Conservation (phyloP, 495 filamentous ascomycete species). For the Symbiotaphrina buchneri region DNA sequence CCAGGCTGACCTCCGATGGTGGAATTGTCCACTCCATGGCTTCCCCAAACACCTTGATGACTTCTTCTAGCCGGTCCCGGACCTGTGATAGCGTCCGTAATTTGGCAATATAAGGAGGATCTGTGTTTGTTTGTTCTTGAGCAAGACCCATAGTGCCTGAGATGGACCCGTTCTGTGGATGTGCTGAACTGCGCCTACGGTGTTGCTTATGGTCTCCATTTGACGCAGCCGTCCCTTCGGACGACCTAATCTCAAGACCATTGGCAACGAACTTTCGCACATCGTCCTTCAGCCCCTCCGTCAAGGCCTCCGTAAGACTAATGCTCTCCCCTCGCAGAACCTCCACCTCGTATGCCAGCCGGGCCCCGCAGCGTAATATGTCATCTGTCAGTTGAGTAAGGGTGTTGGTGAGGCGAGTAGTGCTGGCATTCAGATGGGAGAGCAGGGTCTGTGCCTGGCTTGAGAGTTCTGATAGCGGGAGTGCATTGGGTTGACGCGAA, state of each 20-base stretch:
- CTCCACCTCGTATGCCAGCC: constrained; percentile 88
- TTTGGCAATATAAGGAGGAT: constrained; percentile 41
- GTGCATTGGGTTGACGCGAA: constrained; percentile 16
- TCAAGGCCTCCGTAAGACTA: constrained; percentile 50
- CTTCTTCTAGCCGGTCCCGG: constrained; percentile 55
- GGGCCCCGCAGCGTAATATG: constrained; percentile 64
- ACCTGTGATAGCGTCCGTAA: constrained; percentile 71
- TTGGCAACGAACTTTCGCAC: constrained; percentile 44
- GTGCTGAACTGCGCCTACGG: no score
- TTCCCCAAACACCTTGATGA: constrained; percentile 73
- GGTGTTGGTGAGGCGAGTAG: constrained; percentile 55
- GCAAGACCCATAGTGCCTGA: no score
- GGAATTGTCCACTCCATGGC: constrained; percentile 87
- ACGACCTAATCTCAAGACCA: no score
- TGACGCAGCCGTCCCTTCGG: no score
- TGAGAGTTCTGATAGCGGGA: constrained; percentile 55
- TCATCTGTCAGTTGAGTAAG: constrained; percentile 85
- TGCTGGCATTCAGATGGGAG: constrained; percentile 72
- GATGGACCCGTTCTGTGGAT: constrained; percentile 7
- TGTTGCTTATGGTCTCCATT: no score
- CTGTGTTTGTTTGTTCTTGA: constrained; percentile 7
- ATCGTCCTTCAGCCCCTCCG: constrained; percentile 43
- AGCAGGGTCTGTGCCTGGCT: constrained; percentile 64
- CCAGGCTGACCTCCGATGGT: constrained; percentile 34
- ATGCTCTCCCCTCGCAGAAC: constrained; percentile 71